Base-by-base conservation (phyloP, 75 land plant species). In the Pseudotsuga menziesii region DNA sequence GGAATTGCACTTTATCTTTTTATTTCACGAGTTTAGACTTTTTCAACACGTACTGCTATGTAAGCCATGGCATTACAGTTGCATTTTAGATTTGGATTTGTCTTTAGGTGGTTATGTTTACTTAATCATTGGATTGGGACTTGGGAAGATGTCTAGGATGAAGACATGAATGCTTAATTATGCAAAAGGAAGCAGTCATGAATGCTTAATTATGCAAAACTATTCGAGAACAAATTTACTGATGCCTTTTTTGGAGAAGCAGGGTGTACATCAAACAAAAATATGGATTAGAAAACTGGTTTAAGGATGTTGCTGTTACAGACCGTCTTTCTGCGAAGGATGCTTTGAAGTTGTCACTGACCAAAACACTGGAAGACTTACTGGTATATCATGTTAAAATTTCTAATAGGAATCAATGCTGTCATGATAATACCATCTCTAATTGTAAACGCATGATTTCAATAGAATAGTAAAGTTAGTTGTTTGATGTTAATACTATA, bases 261-360 rank as follows among this genome's bases (percentile, higher is more conserved):
- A 95, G 98, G 87, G 76, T 80, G 29, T 80, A 89, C 76, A 62
- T 96, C 81, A 90, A 85, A 75, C 56, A 81, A 61, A 88, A 83
- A 57, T 89, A 85, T 84, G 87, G 78, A 2, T 70, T 77, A 71
- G 91, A 93, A 77, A 56, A 27, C 11, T 82, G 83, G 90, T 88
- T 88, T 54, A 78, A 79, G 57, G 84, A 82, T 27, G 79, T 74
- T 58, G 41, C 76, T 55, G 74, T 67, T 55, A 81, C 61, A 14
- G 76, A 82, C 32, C 56, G 72, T 56, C 48, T 88, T 54, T 78
- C 97, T 36, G 74, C 82, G 44, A 93, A 96, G 80, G 97, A 96
- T 55, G 89, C 89, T 32, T 79, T 93, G 63, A 96, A 92, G 75
- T 80, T 86, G 58, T 80, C 87, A 57, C 77, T 96, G 66, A 78